Percentiles rank a stretch among this genome's conserved stretches.
Evolutionary conservation across 139 green algal species (phyloP).

Genomic region (Pseudopediastrum boryanum): DNA sequence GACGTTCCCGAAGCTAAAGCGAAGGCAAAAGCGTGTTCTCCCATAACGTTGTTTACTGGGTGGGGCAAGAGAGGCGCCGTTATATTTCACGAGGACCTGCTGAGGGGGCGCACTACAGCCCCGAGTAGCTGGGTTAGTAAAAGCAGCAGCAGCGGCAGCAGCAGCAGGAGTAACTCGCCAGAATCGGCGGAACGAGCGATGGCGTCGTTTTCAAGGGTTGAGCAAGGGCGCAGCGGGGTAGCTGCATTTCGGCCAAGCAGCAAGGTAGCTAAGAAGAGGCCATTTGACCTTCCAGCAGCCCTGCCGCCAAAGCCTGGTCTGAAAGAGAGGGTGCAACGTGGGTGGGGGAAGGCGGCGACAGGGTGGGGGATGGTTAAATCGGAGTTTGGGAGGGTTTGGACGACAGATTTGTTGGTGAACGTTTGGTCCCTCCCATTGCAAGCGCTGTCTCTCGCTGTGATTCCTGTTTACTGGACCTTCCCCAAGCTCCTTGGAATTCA

Average conservation of each 20-base stretch:
- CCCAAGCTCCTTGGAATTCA: conserved; percentile 55
- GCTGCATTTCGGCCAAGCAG: too few relatives aligned
- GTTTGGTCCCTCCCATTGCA: conserved; percentile 55
- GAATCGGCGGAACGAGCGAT: background rate
- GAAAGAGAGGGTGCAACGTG: background rate
- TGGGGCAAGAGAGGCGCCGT: too few relatives aligned
- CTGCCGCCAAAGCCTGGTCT: background rate
- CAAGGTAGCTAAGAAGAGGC: too few relatives aligned
- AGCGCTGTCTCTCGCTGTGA: conserved; percentile 50
- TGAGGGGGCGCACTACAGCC: too few relatives aligned
- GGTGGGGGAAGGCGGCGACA: background rate
- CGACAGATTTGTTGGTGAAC: conserved; percentile 50
- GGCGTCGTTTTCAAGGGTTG: background rate
- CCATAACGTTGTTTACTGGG: too few relatives aligned
- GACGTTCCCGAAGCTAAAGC: too few relatives aligned
- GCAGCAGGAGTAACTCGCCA: background rate
- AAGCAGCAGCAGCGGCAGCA: conserved; percentile 5
- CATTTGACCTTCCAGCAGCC: too few relatives aligned
- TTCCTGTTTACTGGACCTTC: conserved; percentile 51
- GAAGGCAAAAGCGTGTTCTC: too few relatives aligned
- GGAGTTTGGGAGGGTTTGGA: conserved; percentile 27
- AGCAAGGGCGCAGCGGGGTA: too few relatives aligned
- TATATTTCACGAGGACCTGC: too few relatives aligned
- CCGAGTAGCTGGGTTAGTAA: too few relatives aligned
- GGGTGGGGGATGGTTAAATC: background rate